phyloP scores from a whole-genome alignment of 2,329 filamentous ascomycete species.

The Fusarium brachygibbosum region DNA sequence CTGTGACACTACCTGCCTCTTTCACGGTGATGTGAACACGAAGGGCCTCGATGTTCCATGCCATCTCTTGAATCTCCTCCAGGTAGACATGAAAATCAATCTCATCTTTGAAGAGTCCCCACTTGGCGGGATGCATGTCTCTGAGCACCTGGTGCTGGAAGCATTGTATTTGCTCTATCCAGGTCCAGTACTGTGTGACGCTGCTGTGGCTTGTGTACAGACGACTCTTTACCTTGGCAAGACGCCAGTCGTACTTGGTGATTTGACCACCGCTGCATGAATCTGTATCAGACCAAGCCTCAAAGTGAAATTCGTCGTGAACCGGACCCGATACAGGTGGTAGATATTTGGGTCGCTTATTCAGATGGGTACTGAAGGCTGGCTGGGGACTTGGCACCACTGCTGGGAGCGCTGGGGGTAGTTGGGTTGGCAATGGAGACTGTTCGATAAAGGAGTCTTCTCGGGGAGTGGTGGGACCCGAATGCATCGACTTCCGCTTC shows the following conservation, averaged over 20 bases:
- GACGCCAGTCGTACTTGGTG: slow-evolving; percentile 63
- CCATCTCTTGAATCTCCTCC: slow-evolving; percentile 61
- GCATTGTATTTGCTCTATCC: slow-evolving; percentile 55
- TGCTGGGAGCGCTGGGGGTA: slow-evolving; percentile 17
- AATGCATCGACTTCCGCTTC: slow-evolving; percentile 55
- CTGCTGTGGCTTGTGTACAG: slow-evolving; percentile 60
- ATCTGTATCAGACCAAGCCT: slow-evolving; percentile 66
- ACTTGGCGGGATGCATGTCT: slow-evolving; percentile 59
- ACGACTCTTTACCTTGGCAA: slow-evolving; percentile 66
- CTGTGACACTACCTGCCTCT: slow-evolving; percentile 45
- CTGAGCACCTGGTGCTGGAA: slow-evolving; percentile 69
- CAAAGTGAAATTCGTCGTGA: slow-evolving; percentile 59
- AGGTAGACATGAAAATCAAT: slow-evolving; percentile 65
- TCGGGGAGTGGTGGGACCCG: slow-evolving; percentile 48
- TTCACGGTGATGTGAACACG: slow-evolving; percentile 60
- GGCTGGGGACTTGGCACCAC: slow-evolving; percentile 12
- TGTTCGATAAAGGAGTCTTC: slow-evolving; percentile 48
- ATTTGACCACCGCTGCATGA: slow-evolving; percentile 63
- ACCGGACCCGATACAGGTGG: slow-evolving; percentile 32
- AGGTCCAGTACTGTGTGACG: slow-evolving; percentile 70
- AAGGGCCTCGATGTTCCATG: slow-evolving; percentile 58
- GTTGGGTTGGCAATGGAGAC: slow-evolving; percentile 46
- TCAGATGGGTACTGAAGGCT: slow-evolving; percentile 36
- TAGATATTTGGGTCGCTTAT: slow-evolving; percentile 48
- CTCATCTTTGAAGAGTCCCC: slow-evolving; percentile 65